phyloP scores from a whole-genome alignment of 2,329 filamentous ascomycete genomes.

The Lasiodiplodia sp. region DNA sequence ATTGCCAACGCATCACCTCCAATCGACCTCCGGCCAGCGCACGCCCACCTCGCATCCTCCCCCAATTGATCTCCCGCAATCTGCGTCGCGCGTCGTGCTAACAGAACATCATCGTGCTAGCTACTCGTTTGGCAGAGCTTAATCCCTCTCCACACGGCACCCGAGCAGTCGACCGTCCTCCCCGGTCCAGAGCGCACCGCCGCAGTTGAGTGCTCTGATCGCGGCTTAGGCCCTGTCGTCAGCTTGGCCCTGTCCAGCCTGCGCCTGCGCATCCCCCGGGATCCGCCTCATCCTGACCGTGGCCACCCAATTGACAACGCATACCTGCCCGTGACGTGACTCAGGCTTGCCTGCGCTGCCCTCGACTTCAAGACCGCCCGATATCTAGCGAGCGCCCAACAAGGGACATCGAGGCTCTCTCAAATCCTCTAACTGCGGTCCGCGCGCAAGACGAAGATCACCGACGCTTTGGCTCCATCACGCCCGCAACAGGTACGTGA shows the following conservation, averaged over 20 bases:
- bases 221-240: constrained; percentile 25
- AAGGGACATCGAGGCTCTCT: constrained; percentile 38
- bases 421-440: constrained; percentile 35
- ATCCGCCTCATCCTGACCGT: constrained; percentile 47
- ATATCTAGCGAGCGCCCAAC: constrained; percentile 45
- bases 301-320: constrained; percentile 50
- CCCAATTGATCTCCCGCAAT: constrained; percentile 28
- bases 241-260: constrained; percentile 38
- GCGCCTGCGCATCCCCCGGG: constrained; percentile 39
- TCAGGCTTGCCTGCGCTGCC: constrained; percentile 39
- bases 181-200: constrained; percentile 24
- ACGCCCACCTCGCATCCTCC: constrained; percentile 21
- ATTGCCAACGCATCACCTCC: constrained; percentile 54
- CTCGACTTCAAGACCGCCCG: constrained; percentile 41
- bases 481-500: constrained; percentile 34
- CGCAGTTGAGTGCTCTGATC: constrained; percentile 19
- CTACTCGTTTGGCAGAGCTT: constrained; percentile 43
- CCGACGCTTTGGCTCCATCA: constrained; percentile 33
- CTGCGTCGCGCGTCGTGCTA: constrained; percentile 25
- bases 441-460: constrained; percentile 26
- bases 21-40: constrained; percentile 48
- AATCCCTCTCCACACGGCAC: constrained; percentile 40
- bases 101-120: constrained; percentile 33
- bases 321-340: constrained; percentile 49
- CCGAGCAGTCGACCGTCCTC: constrained; percentile 32